Base-by-base conservation (phyloP, 2,329 filamentous ascomycete genomes). In the Coniochaeta sp. region DNA sequence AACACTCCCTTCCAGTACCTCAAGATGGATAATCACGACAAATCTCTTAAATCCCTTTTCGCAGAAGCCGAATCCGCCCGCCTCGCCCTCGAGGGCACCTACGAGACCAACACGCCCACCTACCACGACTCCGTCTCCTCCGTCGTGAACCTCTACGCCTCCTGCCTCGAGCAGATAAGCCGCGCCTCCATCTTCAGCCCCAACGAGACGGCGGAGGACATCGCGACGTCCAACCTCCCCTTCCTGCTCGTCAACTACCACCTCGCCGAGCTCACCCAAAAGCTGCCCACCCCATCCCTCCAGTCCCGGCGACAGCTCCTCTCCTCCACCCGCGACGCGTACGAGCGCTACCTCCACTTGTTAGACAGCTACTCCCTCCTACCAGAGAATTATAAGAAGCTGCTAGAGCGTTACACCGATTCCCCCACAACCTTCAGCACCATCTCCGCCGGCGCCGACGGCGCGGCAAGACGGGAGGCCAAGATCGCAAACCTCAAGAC, bases 151-250 rank as follows among this genome's bases (percentile, higher is more conserved):
- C 79, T 83, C 50, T 92, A 95, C 70, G 76, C 87, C 61, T 76
- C 87, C 66, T 91, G 88, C 67, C 75, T 86, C 53, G 74, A 81
- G 53, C 80, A 88, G 52, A 82, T 89, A 57, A 75, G 82, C 57
- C 77, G 82, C 54, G 75, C 94, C 24, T 86, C 88, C 0, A 75
- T 99, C 50, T 97, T 97, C 78, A 96, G 90, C 59, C 77, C 84
- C 31, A 99, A 99, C 69, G 94, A 99, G 68, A 79, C 81, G 1
- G 70, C 92, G 33, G 94, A 99, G 55, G 94, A 99, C 70, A 73
- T 96, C 28, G 76, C 88, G 13, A 95, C 92, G 1, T 77, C 79
- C n/a, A 86, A 95, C 62, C 72, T 99, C 28, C 89, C 90, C 71
- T 95, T 92, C 67, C 78, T 99, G 55, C 78, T 90, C 20, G 80